A percentile compares a stretch with the other conserved stretches of the same genome.
Conservation (phyloP, 1,284 basidiomycete species). For the Thelephora terrestris region DNA sequence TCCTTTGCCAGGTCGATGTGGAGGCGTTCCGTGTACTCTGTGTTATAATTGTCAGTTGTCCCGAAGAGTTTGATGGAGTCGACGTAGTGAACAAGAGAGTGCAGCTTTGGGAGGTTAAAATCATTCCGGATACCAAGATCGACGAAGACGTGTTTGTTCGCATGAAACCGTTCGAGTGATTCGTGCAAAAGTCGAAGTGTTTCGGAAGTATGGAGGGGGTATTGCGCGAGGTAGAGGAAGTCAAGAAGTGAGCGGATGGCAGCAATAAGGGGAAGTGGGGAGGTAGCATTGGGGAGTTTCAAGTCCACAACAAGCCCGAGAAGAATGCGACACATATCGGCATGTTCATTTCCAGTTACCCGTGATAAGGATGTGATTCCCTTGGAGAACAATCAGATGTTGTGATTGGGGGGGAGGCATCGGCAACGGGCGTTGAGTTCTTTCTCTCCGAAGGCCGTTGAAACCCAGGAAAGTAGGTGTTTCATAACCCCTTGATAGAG, state of each 20-base stretch:
- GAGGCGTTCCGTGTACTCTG: conserved; percentile 20
- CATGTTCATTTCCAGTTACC: conserved; percentile 14
- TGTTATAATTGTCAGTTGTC: conserved; percentile 20
- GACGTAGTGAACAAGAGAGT: conserved; percentile 18
- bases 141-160: conserved; percentile 20
- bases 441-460: neutral
- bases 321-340: conserved; percentile 14
- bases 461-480: conserved; percentile 21
- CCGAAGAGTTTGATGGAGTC: conserved; percentile 14
- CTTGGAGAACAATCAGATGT: conserved; percentile 15
- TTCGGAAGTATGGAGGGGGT: conserved; percentile 14
- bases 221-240: conserved; percentile 19
- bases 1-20: conserved; percentile 24
- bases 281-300: conserved; percentile 3
- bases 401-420: conserved; percentile 12
- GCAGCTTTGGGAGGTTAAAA: conserved; percentile 24
- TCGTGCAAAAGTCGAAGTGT: conserved; percentile 16
- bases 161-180: conserved; percentile 20
- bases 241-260: conserved; percentile 16
- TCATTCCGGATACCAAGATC: conserved; percentile 15
- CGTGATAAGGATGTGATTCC: conserved; percentile 14
- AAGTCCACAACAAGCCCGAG: conserved; percentile 13
- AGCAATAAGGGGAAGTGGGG: conserved; percentile 6
- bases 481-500: conserved; percentile 26
- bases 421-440: conserved; percentile 16